Evolutionary conservation across 352 stramenopile species (phyloP), one percentile per base, ranked within the genome.

Genomic region (Pythium vanterpoolii): DNA sequence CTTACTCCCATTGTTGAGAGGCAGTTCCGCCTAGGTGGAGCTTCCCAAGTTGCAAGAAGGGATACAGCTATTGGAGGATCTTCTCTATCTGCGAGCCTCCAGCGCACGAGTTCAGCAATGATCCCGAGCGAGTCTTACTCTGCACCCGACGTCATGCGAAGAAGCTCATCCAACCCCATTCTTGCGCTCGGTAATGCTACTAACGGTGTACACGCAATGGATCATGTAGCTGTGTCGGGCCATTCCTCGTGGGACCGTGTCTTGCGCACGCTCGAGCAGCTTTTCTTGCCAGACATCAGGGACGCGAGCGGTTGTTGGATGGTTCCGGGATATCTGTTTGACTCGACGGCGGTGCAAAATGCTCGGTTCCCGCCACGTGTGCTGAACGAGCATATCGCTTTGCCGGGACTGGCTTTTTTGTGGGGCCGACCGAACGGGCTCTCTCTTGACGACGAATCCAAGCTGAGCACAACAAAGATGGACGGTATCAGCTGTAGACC

Each of bases 341-440:
- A 86, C 31, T 14, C 44, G 19, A 36, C 33, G 5, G 50, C 48
- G 43, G 31, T 19, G 0, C 42, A 66, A 45, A 56, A 71, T 45
- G 34, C 51, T 34, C 49, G 46, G 10, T 70, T 70, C 18, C 63
- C 63, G 24, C 64, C 51, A 3, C 31, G 23, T 38, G 72, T 81
- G 28, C 60, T 66, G 42, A 60, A 59, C 24, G 27, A 64, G 66
- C 23, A 56, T 30, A 2, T 89, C 66, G 68, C 70, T 71, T 53
- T 64, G 5, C 76, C 79, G n/a, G 82, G 82, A 4, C 53, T 85
- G n/a, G 73, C 74, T 3, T 64, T 92, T 11, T 34, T 72, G 16
- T 92, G 82, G 82, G 82, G 82, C 0, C 77, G 74, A n/a, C 67
- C 66, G 0, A 69, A 72, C 13, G 82, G 82, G 0, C 49, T 92